These are phyloP conservation scores for Apiotrichum laibachii DNA, from an alignment of 1,284 basidiomycete genomes.

Conservation along the genomic window DNA sequence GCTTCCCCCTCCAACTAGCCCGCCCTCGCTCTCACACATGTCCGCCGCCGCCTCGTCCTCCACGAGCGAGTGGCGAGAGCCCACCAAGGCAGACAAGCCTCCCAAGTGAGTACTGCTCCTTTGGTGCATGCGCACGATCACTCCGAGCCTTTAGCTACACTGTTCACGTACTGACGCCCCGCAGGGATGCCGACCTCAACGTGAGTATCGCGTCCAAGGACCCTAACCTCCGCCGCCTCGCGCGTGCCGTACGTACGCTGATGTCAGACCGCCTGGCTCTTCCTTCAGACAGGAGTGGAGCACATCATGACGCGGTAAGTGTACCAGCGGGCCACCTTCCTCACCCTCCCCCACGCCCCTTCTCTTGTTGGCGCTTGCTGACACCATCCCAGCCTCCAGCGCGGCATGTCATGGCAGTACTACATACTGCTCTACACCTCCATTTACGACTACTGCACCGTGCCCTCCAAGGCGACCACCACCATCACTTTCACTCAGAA, in stretches of 20 bases:
- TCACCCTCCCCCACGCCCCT: no score
- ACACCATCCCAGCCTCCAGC: conserved; percentile 58
- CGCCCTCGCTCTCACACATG: conserved; percentile 6
- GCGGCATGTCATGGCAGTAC: conserved; percentile 84
- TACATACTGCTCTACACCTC: conserved; percentile 93
- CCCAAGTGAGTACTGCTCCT: conserved; percentile 33
- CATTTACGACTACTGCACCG: conserved; percentile 93
- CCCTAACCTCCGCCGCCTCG: not conserved
- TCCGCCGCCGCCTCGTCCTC: conserved; percentile 12
- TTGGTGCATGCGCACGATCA: no score
- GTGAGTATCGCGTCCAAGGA: conserved; percentile 11
- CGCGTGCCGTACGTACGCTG: conserved; percentile 3
- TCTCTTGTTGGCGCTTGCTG: not conserved
- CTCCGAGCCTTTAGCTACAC: not conserved
- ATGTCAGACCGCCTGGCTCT: conserved; percentile 75
- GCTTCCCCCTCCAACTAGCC: not conserved
- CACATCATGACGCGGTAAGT: conserved; percentile 77
- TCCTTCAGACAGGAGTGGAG: conserved; percentile 83
- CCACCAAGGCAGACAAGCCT: conserved; percentile 33
- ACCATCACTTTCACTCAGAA: conserved; percentile 28
- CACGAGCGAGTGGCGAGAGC: conserved; percentile 21
- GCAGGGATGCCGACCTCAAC: conserved; percentile 35
- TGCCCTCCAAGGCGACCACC: conserved; percentile 13
- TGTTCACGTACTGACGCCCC: conserved; percentile 10
- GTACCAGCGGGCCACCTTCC: not conserved